phyloP scores from a whole-genome alignment of 805 yeast genomes.

The Citeromyces matritensis region DNA sequence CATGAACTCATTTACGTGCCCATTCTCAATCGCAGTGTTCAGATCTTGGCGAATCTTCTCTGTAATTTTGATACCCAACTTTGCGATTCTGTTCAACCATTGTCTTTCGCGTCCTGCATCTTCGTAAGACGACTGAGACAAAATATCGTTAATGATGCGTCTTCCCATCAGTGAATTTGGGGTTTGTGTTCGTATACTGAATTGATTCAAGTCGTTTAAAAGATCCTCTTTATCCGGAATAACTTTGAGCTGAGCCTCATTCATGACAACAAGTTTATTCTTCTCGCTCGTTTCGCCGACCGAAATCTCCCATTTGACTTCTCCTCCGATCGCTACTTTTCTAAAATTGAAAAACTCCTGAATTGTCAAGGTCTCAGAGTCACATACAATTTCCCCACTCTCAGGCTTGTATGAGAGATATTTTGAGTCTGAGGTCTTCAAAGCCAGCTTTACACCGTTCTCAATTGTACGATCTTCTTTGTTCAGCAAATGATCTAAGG shows the following conservation, averaged over 20 bases:
- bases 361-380: slow-evolving; percentile 12
- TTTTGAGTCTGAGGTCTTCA: slow-evolving; percentile 10
- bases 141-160: too few species aligned
- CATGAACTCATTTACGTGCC: slow-evolving; percentile 12
- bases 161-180: slow-evolving; percentile 8
- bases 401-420: slow-evolving; percentile 9
- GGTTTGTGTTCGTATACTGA: slow-evolving; percentile 11
- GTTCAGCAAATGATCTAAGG: slow-evolving; percentile 8
- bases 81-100: slow-evolving; percentile 2
- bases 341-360: slow-evolving; percentile 11
- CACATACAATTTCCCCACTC: slow-evolving; percentile 5
- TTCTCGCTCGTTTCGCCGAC: slow-evolving; percentile 7
- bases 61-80: not conserved
- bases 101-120: not conserved
- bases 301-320: slow-evolving; percentile 4
- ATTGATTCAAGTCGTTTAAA: slow-evolving; percentile 9
- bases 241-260: slow-evolving; percentile 7
- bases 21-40: slow-evolving; percentile 10
- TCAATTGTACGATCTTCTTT: slow-evolving; percentile 1
- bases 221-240: slow-evolving; percentile 14
- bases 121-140: too few species aligned
- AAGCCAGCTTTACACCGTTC: slow-evolving; percentile 6
- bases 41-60: slow-evolving; percentile 4
- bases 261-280: slow-evolving; percentile 7
- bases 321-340: slow-evolving; percentile 1